A percentile compares a stretch with the other conserved stretches of the same genome.
phyloP scores from a whole-genome alignment of 108 stramenopile species.

The Nitzschia palea region DNA sequence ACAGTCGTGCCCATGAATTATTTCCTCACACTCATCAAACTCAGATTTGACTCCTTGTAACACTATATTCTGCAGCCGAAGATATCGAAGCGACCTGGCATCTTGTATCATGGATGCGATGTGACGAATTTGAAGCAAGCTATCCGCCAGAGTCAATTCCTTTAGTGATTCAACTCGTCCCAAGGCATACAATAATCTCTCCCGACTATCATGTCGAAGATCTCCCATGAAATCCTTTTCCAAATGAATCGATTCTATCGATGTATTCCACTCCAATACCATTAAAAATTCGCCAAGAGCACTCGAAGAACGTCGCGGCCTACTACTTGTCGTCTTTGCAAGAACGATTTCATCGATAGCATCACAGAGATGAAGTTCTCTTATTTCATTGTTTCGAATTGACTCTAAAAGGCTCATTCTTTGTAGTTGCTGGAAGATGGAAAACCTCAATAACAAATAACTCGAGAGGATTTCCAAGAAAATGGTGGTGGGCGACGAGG shows the following conservation, averaged over 20 bases:
- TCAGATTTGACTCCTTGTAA: constrained; percentile 6
- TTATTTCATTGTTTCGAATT: not conserved
- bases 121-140: not conserved
- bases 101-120: constrained; percentile 1
- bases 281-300: not conserved
- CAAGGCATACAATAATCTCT: not conserved
- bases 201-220: constrained; percentile 1
- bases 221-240: constrained; percentile 14
- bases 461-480: no score
- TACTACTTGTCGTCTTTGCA: no score
- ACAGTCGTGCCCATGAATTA: not conserved
- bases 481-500: no score
- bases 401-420: not conserved
- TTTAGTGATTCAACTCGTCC: not conserved
- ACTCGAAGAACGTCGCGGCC: no score
- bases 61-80: not conserved
- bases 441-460: no score
- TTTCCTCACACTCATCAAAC: constrained; percentile 4
- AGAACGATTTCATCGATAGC: not conserved
- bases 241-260: constrained; percentile 8
- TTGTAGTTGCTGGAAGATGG: no score
- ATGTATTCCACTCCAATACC: not conserved
- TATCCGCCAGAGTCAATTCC: not conserved
- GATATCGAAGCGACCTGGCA: not conserved
- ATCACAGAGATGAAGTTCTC: not conserved